Conservation (phyloP, 495 filamentous ascomycete genomes). For the Aspergillus conjunctus region DNA sequence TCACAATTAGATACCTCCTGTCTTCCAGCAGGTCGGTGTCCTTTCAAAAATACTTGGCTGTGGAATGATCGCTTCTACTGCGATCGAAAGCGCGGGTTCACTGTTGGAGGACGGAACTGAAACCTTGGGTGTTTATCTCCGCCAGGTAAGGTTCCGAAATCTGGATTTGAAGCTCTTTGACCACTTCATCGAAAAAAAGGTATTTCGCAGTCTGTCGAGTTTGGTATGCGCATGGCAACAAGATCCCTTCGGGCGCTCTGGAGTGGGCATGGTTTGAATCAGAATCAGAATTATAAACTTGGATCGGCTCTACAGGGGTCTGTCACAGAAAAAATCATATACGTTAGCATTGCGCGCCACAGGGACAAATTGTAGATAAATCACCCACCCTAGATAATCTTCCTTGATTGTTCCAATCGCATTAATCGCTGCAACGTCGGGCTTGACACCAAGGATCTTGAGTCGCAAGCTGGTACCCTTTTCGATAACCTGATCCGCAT, state of each 20-base stretch:
- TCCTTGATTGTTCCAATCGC: conserved; percentile 98
- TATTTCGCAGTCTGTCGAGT: background rate
- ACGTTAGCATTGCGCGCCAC: conserved; percentile 11
- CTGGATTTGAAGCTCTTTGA: background rate
- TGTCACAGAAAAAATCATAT: conserved; percentile 16
- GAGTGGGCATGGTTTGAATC: conserved; percentile 18
- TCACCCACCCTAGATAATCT: conserved; percentile 58
- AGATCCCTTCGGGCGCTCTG: background rate
- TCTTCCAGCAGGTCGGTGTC: background rate
- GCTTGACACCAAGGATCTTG: conserved; percentile 88
- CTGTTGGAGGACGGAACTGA: background rate
- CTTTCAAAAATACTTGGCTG: background rate
- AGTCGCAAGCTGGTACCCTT: conserved; percentile 89
- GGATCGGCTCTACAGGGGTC: conserved; percentile 38
- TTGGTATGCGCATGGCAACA: conserved; percentile 4
- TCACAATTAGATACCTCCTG: background rate
- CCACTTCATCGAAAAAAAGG: background rate
- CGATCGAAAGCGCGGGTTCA: background rate
- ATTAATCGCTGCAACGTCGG: conserved; percentile 89
- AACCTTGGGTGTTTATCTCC: background rate
- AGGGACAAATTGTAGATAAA: background rate
- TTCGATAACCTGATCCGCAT: conserved; percentile 91
- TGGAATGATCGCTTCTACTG: conserved; percentile 1
- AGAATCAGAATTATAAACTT: conserved; percentile 6
- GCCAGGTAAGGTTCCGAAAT: background rate